Conservation (phyloP, 768 basidiomycete genomes). For the Hygrocybe coccinea region DNA sequence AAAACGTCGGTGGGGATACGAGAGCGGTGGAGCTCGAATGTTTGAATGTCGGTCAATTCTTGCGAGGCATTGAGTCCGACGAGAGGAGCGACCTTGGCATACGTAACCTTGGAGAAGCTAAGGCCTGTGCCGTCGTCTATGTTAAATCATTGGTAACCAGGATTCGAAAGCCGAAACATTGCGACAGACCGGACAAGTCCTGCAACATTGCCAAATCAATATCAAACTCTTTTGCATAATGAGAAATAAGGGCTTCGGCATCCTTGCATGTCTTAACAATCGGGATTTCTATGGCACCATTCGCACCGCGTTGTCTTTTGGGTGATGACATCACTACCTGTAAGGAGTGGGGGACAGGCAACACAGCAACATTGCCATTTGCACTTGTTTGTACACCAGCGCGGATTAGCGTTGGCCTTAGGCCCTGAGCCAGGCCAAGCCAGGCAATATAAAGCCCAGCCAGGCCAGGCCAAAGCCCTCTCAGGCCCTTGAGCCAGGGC, state of each 20-base stretch:
- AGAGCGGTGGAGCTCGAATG: conserved; percentile 21
- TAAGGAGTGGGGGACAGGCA: too few species aligned
- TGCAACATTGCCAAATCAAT: too few species aligned
- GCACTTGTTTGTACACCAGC: too few species aligned
- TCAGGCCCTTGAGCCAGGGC: too few species aligned
- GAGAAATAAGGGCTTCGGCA: too few species aligned
- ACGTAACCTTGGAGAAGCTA: conserved; percentile 20
- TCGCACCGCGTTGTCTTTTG: neutral
- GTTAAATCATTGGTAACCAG: neutral
- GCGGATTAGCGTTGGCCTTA: too few species aligned
- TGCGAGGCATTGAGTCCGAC: conserved; percentile 15
- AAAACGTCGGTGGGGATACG: conserved; percentile 22
- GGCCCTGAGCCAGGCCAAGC: too few species aligned
- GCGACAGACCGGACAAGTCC: neutral
- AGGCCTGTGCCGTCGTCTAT: conserved; percentile 7
- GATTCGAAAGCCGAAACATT: neutral
- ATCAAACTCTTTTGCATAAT: too few species aligned
- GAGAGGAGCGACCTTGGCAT: conserved; percentile 14
- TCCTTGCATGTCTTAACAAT: neutral
- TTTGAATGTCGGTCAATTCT: conserved; percentile 13
- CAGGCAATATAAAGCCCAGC: too few species aligned
- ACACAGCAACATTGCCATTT: too few species aligned
- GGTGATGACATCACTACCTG: neutral
- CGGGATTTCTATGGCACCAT: neutral
- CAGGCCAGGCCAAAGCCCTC: too few species aligned